A percentile compares a stretch with the other conserved stretches of the same genome.
These are phyloP conservation scores for Ceratobasidium sp. DNA, from an alignment of 1,284 basidiomycete species.

Conservation along the genomic window DNA sequence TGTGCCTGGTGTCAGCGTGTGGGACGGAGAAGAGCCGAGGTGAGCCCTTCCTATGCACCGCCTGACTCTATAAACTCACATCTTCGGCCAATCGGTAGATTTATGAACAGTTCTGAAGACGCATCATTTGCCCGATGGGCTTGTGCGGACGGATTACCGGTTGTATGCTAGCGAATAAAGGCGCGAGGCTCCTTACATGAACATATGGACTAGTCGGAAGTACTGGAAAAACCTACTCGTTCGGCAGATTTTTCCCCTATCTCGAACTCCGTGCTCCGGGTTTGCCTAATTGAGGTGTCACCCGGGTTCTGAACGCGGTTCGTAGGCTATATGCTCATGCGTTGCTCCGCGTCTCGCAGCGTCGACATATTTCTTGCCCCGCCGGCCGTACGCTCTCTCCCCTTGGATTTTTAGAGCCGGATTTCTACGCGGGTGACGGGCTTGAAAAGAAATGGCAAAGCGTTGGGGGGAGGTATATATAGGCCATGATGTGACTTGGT, in stretches of 20 bases:
- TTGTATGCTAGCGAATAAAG: constrained; percentile 25
- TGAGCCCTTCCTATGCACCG: too few relatives aligned
- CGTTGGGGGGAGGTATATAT: constrained; percentile 1
- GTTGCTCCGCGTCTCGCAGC: constrained; percentile 11
- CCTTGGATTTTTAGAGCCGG: constrained; percentile 25
- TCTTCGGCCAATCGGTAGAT: background rate
- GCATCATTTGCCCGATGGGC: constrained; percentile 33
- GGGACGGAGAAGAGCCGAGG: too few relatives aligned
- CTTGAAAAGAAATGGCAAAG: background rate
- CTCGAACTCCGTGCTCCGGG: background rate
- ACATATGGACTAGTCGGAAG: too few relatives aligned
- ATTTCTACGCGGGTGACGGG: background rate
- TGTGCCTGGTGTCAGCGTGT: too few relatives aligned
- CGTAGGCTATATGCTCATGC: constrained; percentile 41
- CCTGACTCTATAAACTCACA: too few relatives aligned
- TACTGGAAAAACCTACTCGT: too few relatives aligned
- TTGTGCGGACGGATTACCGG: constrained; percentile 13
- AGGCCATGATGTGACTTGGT: background rate
- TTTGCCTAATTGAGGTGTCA: constrained; percentile 4
- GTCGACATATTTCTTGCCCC: background rate
- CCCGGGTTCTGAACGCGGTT: constrained; percentile 21
- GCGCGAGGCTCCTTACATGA: too few relatives aligned
- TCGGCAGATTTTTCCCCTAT: background rate
- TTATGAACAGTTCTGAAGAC: constrained; percentile 1
- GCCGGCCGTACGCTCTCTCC: constrained; percentile 11